Conservation (phyloP, 2,329 filamentous ascomycete genomes). For the Trichoderma gracile region DNA sequence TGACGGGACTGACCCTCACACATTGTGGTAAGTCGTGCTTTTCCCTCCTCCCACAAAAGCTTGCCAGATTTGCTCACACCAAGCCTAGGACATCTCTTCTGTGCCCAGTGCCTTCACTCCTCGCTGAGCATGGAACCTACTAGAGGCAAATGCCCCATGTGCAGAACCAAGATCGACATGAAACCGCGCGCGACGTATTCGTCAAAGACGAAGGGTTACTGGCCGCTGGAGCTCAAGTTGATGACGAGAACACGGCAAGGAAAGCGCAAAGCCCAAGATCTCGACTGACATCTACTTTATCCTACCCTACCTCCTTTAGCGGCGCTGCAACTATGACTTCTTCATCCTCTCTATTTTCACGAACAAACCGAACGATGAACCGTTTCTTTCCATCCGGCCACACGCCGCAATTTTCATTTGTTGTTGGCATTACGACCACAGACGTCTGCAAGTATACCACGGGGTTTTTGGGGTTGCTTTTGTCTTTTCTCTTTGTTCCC, state of each 20-base stretch:
- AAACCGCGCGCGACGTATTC: slow-evolving; percentile 45
- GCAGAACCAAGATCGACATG: slow-evolving; percentile 59
- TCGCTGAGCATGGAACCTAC: slow-evolving; percentile 58
- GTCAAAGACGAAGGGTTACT: slow-evolving; percentile 54
- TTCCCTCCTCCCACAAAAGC: neutral
- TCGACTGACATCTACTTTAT: slow-evolving; percentile 30
- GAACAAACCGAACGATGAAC: neutral
- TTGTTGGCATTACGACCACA: neutral
- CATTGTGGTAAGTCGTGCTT: slow-evolving; percentile 59
- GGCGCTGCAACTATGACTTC: neutral
- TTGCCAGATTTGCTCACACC: slow-evolving; percentile 27
- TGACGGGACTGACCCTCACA: slow-evolving; percentile 59
- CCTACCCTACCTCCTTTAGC: neutral
- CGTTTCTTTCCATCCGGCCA: neutral
- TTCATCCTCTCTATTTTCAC: neutral
- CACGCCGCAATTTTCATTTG: neutral
- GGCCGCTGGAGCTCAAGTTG: slow-evolving; percentile 62
- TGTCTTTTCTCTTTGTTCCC: neutral
- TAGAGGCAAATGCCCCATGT: slow-evolving; percentile 64
- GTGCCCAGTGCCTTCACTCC: slow-evolving; percentile 61
- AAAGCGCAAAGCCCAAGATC: slow-evolving; percentile 40
- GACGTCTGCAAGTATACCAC: neutral
- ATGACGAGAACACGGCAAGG: slow-evolving; percentile 58
- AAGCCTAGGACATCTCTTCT: slow-evolving; percentile 62
- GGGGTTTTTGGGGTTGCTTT: too few species aligned